Evolutionary conservation across 768 basidiomycete species (phyloP).

Genomic region (Fomitopsis serialis): DNA sequence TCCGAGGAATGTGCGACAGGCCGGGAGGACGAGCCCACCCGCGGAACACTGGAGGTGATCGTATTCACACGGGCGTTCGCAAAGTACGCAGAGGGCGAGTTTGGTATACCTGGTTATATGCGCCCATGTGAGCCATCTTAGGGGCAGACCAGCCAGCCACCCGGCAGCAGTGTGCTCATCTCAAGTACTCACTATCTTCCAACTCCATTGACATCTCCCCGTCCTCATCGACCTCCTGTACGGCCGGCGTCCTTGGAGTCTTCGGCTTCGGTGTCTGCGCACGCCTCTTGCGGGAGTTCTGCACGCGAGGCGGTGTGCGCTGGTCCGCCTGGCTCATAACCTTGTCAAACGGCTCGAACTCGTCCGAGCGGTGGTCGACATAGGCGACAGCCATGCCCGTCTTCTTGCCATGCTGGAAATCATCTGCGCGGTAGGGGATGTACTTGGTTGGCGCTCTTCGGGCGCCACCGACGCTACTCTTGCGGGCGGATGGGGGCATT

Average conservation of each 20-base stretch:
- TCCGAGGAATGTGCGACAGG: constrained; percentile 23
- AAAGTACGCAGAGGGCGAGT: constrained; percentile 27
- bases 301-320: constrained; percentile 54
- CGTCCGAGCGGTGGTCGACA: constrained; percentile 72
- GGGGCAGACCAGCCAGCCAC: background rate
- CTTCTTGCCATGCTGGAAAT: constrained; percentile 73
- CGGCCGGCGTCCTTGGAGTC: constrained; percentile 18
- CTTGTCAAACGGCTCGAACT: constrained; percentile 78
- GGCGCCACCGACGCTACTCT: constrained; percentile 33
- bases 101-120: constrained; percentile 16
- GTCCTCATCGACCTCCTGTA: constrained; percentile 36
- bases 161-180: too few species aligned
- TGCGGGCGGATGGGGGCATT: constrained; percentile 29
- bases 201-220: constrained; percentile 80
- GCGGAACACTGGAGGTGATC: constrained; percentile 25
- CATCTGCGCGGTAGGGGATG: constrained; percentile 74
- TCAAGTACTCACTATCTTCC: constrained; percentile 64
- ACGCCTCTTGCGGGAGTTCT: constrained; percentile 36
- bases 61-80: constrained; percentile 19
- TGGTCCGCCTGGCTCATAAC: constrained; percentile 65
- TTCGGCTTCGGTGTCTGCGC: constrained; percentile 19
- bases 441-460: constrained; percentile 63
- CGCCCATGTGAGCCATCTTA: background rate
- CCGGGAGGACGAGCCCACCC: constrained; percentile 27
- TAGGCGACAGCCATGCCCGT: constrained; percentile 67